Base-by-base conservation (phyloP, 2,329 filamentous ascomycete genomes). In the Xylariaceae sp. region DNA sequence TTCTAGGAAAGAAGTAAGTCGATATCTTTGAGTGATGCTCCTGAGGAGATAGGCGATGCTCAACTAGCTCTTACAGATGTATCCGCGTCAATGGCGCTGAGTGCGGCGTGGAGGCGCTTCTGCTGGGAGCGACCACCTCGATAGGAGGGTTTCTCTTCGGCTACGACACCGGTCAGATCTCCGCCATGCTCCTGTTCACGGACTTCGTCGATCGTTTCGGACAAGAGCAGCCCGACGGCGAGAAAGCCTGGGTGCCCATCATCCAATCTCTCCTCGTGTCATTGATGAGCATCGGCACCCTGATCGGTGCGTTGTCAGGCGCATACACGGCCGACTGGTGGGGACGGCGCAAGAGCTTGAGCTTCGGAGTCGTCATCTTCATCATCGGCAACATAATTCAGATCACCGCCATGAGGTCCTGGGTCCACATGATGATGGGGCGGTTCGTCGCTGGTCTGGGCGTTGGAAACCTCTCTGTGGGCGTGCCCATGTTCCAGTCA, bases 401-500 rank as follows among this genome's bases (percentile, higher is more conserved):
- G 69, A 85, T 90, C 64, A 79, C 85, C 0, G 81, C 84, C 3
- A 73, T 74, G 50, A 64, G 75, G 20, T 76, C 74, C 41, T 90
- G 87, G 87, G 80, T 87, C 61, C 87, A 89, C 67, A 74, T 89
- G 60, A 85, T 83, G 71, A 77, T 87, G 61, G 88, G 87, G 29
- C 79, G 88, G 58, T 85, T 86, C 74, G 76, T 88, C 23, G 85
- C 86, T 37, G 88, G 88, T 66, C 76, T 90, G 2, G 87, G 87
- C 44, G 81, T 90, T 23, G 88, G 88, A 43, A 86, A 80, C 49
- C 77, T 90, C 1, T 88, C 84, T 0, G 82, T 88, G 32, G 78
- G 84, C 37, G 84, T 88, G 2, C 86, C 86, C 55, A 85, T 89
- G 79, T 88, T 85, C 71, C 85, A 89, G 71, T 82, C 82, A 41